Evolutionary conservation across 176 grass and related monocot genomes (phyloP).

Genomic region (Guadua angustifolia): DNA sequence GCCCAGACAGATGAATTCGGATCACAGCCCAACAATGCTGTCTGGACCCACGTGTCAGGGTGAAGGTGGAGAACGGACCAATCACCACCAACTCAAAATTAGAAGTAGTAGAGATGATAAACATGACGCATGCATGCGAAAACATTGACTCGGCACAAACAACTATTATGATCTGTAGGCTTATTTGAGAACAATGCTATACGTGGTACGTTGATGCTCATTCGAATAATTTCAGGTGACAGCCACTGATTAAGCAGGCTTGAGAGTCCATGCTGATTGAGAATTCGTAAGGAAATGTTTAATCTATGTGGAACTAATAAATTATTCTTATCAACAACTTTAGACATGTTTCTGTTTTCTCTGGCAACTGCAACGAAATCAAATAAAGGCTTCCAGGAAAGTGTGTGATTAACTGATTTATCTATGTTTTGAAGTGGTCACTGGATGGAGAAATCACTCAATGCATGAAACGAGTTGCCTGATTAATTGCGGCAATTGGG

Average conservation of each 20-base stretch:
- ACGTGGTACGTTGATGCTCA: slow-evolving; percentile 18
- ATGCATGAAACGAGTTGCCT: slow-evolving; percentile 9
- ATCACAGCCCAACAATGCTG: too few species aligned
- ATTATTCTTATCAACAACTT: slow-evolving; percentile 11
- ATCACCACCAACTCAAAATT: too few species aligned
- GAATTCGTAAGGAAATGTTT: neutral
- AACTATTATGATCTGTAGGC: slow-evolving; percentile 9
- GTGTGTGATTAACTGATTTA: slow-evolving; percentile 20
- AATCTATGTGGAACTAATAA: neutral
- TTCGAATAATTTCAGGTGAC: slow-evolving; percentile 44
- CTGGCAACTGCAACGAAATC: neutral
- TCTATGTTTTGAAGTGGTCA: slow-evolving; percentile 25
- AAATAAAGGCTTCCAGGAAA: neutral
- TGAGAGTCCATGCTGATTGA: too few species aligned
- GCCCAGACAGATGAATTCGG: too few species aligned
- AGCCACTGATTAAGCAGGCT: neutral
- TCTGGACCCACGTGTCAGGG: too few species aligned
- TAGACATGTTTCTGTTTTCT: neutral
- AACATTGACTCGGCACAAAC: slow-evolving; percentile 30
- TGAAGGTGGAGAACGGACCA: too few species aligned
- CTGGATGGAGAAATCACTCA: neutral
- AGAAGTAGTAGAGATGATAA: too few species aligned
- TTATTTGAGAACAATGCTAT: slow-evolving; percentile 38
- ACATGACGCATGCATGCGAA: slow-evolving; percentile 48
- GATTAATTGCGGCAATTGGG: too few species aligned